Percentiles rank a stretch among this genome's conserved stretches.
Evolutionary conservation across 2,329 filamentous ascomycete genomes (phyloP).

Genomic region (Scedosporium aurantiacum): DNA sequence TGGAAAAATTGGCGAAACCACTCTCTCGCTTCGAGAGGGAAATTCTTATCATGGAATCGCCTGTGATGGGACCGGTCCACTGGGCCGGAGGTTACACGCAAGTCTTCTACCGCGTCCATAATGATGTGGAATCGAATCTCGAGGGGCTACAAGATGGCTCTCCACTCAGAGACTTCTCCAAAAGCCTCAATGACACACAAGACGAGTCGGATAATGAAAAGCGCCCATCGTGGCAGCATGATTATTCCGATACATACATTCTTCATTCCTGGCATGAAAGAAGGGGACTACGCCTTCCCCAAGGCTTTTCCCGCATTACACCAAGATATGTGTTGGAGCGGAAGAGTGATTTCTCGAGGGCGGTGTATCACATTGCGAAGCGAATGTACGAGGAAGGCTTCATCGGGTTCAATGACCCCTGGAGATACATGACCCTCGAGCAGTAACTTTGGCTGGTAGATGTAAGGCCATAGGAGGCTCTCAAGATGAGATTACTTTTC

Average conservation of each 20-base stretch:
- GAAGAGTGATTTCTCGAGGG: constrained; percentile 15
- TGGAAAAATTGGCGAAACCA: background rate
- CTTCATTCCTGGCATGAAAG: background rate
- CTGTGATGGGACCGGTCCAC: background rate
- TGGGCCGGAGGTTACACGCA: background rate
- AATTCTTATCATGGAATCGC: background rate
- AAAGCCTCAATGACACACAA: background rate
- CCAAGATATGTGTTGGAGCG: constrained; percentile 14
- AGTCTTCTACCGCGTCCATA: background rate
- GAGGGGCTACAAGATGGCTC: background rate
- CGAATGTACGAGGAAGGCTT: constrained; percentile 11
- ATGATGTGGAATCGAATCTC: background rate
- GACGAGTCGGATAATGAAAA: background rate
- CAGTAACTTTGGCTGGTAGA: background rate
- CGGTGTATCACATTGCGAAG: constrained; percentile 13
- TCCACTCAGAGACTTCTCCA: background rate
- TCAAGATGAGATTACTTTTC: no score
- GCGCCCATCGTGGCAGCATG: background rate
- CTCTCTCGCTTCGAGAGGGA: background rate
- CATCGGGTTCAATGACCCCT: constrained; percentile 9
- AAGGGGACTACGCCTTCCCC: background rate
- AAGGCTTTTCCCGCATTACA: constrained; percentile 6
- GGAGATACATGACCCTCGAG: background rate
- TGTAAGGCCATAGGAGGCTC: no score
- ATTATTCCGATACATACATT: background rate